Evolutionary conservation across 2,329 filamentous ascomycete genomes (phyloP), one percentile per base, ranked within the genome.

Genomic region (Claviceps sp.): DNA sequence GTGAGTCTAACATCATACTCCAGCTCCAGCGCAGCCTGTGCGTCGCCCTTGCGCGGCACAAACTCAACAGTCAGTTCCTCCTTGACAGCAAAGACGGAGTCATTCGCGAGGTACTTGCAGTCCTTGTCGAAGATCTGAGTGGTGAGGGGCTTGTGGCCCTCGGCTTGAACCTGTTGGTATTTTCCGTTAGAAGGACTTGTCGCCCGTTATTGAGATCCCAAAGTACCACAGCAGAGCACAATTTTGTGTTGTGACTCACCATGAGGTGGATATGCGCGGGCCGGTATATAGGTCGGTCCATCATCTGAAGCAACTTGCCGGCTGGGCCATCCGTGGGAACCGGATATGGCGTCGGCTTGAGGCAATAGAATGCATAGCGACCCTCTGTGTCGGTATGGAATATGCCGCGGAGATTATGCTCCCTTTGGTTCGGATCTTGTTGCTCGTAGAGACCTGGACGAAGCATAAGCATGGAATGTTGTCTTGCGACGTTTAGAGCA

Each of bases 81-180:
- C 67, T 78, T 79, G 52, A 77, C 74, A 0, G 76, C 76, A 54
- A 77, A 80, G 8, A 77, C 76, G 5, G 70, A 68, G 56, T 80
- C 76, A 44, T 71, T 68, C 5, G 59, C 59, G 22, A 87, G 70
- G 58, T 86, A 82, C 56, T 77, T 73, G 65, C 82, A 80, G 55
- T 78, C 73, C 53, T 73, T 70, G 64, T 89, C 85, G 62, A 89
- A 91, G 52, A 93, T 81, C 65, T 93, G 87, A 1, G 75, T 77
- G 0, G 83, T 85, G 47, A 94, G 75, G 0, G 82, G 73, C 60
- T 81, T 84, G 70, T 84, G 82, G 7, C 76, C 77, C 2, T 76
- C 72, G 13, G 73, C 71, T 30, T 74, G 72, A 48, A 72, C 65
- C 67, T 68, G 16, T 7, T 40, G 5, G 2, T 2, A n/a, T 40